Conservation (phyloP, 2,329 filamentous ascomycete species). For the Alternaria sp. region DNA sequence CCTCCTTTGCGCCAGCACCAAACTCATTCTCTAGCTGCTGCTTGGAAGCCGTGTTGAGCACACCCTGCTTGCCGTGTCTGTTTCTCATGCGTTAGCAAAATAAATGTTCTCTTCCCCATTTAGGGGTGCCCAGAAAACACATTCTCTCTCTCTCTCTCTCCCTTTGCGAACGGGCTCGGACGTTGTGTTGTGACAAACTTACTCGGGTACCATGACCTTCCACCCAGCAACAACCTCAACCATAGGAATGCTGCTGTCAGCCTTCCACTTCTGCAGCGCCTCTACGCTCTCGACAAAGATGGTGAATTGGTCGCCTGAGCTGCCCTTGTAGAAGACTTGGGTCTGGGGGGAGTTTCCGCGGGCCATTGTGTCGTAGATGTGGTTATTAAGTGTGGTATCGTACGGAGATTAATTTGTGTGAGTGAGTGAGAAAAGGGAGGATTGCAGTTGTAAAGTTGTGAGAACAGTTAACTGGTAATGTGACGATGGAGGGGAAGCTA, state of each 20-base stretch:
- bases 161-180: too few relatives aligned
- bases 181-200: too few relatives aligned
- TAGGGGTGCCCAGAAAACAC: too few relatives aligned
- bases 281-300: conserved; percentile 70
- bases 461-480: neutral
- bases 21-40: conserved; percentile 84
- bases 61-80: conserved; percentile 83
- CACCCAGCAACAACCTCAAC: conserved; percentile 86
- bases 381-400: neutral
- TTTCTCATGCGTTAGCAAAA: too few relatives aligned
- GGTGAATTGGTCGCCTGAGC: conserved; percentile 70
- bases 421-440: neutral
- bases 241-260: conserved; percentile 79
- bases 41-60: conserved; percentile 79
- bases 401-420: neutral
- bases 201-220: conserved; percentile 85
- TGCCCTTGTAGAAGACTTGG: conserved; percentile 89
- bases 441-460: too few relatives aligned
- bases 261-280: conserved; percentile 81
- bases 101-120: too few relatives aligned
- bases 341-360: conserved; percentile 65
- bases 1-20: conserved; percentile 74
- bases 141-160: too few relatives aligned
- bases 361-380: conserved; percentile 39
- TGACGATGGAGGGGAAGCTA: conserved; percentile 31